phyloP scores from a whole-genome alignment of 108 stramenopile species.

The Discostella stelligeroides region DNA sequence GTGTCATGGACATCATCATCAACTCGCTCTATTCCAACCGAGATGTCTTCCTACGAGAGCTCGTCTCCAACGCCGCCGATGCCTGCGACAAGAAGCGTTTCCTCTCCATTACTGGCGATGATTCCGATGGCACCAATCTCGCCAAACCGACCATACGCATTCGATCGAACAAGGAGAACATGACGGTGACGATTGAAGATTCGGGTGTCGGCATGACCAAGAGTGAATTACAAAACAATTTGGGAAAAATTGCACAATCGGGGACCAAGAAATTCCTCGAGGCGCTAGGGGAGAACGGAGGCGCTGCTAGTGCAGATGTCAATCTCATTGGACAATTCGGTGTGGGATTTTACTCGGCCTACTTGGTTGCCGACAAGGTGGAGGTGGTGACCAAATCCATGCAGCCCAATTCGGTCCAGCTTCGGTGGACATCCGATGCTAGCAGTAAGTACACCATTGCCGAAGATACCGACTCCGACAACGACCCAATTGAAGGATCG shows the following conservation, averaged over 20 bases:
- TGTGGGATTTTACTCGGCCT: slow-evolving; percentile 99
- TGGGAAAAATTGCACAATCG: slow-evolving; percentile 94
- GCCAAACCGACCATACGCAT: slow-evolving; percentile 77
- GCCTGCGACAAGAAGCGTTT: slow-evolving; percentile 99
- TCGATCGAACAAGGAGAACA: slow-evolving; percentile 64
- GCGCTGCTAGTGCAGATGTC: slow-evolving; percentile 57
- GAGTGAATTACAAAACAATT: slow-evolving; percentile 93
- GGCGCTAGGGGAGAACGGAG: slow-evolving; percentile 76
- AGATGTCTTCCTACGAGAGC: slow-evolving; percentile 83
- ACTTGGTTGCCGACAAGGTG: slow-evolving; percentile 95
- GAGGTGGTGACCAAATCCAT: slow-evolving; percentile 91
- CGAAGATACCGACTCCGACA: slow-evolving; percentile 53
- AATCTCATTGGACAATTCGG: slow-evolving; percentile 99
- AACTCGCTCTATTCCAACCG: slow-evolving; percentile 94
- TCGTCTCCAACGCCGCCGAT: slow-evolving; percentile 93
- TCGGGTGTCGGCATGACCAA: slow-evolving; percentile 95
- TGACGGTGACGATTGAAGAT: slow-evolving; percentile 94
- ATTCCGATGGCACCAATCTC: slow-evolving; percentile 21
- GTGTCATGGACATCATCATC: slow-evolving; percentile 99
- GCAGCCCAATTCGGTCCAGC: slow-evolving; percentile 63
- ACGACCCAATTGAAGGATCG: slow-evolving; percentile 61
- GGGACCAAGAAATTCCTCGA: slow-evolving; percentile 90
- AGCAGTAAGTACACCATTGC: slow-evolving; percentile 73
- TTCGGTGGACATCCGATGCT: slow-evolving; percentile 81
- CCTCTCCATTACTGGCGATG: slow-evolving; percentile 69